Conservation (phyloP, 2,329 filamentous ascomycete species). For the Apiospora rasikravindrae region DNA sequence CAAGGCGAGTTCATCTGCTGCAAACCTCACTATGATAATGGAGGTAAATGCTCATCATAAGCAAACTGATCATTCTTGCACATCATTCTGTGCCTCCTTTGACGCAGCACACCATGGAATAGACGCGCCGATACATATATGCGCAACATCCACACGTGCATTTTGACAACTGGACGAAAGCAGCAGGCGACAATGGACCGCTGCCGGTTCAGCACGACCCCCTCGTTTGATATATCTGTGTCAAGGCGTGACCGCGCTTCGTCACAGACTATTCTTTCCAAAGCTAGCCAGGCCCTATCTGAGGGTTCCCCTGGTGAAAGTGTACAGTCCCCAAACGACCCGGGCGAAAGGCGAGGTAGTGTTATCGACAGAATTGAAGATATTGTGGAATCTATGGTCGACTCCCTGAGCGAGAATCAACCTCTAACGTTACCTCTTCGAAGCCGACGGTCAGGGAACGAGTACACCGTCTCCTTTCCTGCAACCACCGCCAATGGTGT, state of each 20-base stretch:
- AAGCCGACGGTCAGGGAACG: conserved; percentile 39
- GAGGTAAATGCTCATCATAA: neutral
- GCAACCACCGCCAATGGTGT: conserved; percentile 25
- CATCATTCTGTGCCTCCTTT: neutral
- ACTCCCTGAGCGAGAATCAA: conserved; percentile 51
- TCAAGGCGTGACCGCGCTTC: neutral
- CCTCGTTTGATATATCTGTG: neutral
- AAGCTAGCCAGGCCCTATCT: neutral
- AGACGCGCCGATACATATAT: neutral
- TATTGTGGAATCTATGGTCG: conserved; percentile 57
- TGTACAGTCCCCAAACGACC: neutral
- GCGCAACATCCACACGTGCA: neutral
- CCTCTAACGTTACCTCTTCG: conserved; percentile 54
- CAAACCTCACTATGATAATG: neutral
- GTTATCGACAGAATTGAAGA: conserved; percentile 50
- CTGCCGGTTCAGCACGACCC: no score
- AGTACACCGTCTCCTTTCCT: conserved; percentile 32
- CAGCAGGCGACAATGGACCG: neutral
- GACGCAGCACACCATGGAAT: no score
- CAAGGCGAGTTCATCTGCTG: neutral
- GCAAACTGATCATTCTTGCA: neutral
- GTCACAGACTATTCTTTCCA: neutral
- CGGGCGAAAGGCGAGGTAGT: neutral
- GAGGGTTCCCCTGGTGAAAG: neutral
- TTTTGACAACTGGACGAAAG: neutral